Conservation (phyloP, 2,329 filamentous ascomycete species). For the Aureobasidium pullulans region DNA sequence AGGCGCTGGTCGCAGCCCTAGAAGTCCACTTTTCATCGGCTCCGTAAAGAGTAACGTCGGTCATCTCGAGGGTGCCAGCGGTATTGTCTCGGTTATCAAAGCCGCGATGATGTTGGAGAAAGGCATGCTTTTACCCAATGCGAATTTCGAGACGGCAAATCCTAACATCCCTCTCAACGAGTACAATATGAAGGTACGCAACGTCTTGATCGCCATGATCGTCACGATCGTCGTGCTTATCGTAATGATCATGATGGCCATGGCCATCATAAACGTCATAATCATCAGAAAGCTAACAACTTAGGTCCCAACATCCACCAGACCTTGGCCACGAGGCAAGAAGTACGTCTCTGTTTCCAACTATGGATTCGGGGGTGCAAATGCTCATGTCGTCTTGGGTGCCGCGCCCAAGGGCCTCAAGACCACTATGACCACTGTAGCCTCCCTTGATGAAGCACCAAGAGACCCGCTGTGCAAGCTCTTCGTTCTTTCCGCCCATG, state of each 20-base stretch:
- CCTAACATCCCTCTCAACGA: background rate
- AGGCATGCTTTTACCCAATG: constrained; percentile 21
- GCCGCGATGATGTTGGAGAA: constrained; percentile 21
- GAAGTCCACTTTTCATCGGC: constrained; percentile 3
- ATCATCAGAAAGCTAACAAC: background rate
- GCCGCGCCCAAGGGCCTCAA: background rate
- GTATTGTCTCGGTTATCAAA: constrained; percentile 33
- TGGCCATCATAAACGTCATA: background rate
- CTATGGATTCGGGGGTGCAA: constrained; percentile 25
- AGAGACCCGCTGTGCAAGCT: background rate
- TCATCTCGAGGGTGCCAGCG: constrained; percentile 45
- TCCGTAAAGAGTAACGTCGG: constrained; percentile 32
- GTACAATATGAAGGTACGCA: constrained; percentile 3
- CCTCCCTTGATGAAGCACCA: background rate
- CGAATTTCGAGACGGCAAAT: background rate
- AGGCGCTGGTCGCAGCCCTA: constrained; percentile 2
- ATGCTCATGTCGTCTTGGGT: constrained; percentile 18
- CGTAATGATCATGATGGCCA: background rate
- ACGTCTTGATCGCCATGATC: background rate
- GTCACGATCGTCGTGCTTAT: background rate
- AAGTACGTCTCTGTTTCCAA: constrained; percentile 17
- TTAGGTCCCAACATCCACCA: background rate
- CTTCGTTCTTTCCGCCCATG: constrained; percentile 1
- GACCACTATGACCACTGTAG: background rate
- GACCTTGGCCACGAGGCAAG: constrained; percentile 3